Base-by-base conservation (phyloP, 2,329 filamentous ascomycete species). In the Calonectria pseudoturangicola region DNA sequence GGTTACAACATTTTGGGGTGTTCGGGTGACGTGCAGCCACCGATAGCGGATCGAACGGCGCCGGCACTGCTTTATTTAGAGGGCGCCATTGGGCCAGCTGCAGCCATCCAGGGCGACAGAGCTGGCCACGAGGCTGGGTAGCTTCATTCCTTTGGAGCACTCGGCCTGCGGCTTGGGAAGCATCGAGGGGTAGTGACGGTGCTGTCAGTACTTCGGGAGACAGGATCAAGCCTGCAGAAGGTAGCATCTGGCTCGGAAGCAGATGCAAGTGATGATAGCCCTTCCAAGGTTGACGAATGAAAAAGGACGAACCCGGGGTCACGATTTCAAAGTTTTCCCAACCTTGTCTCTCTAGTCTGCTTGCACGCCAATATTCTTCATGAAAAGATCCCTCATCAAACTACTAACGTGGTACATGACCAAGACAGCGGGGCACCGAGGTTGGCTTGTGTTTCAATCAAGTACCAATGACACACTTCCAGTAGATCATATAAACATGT, bases 121-220 rank as follows among this genome's bases (percentile, higher is more conserved):
- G n/a, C 43, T 60, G 66, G 25, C 60, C 70, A 72, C 70, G 70
- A 69, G 70, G 50, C 30, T 36, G n/a, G 36, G 48, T 39, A 43
- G 18, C 51, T 71, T 50, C 54, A 56, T 45, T 60, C 25, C 54
- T 54, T 60, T 70, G 45, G 64, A 71, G 25, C 30, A 36, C 45
- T 5, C 27, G 47, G 18, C 30, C 28, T 60, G 39, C 41, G 28
- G 36, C 18, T 50, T 60, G 48, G 68, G 30, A 43, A 63, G 36
- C 27, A 63, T 58, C 13, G 43, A 62, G 62, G 43, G 63, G 36
- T 50, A 43, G 51, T 21, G 18, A 66, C 51, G 21, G 41, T 10
- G 58, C 68, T 51, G 39, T 63, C 25, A 43, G 27, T 28, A 18
- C 39, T 33, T 30, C 58, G 41, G 39, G 33, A 68, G 41, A 50